A percentile compares a stretch with the other conserved stretches of the same genome.
phyloP scores from a whole-genome alignment of 768 basidiomycete species.

The Amanita subjunquillea region DNA sequence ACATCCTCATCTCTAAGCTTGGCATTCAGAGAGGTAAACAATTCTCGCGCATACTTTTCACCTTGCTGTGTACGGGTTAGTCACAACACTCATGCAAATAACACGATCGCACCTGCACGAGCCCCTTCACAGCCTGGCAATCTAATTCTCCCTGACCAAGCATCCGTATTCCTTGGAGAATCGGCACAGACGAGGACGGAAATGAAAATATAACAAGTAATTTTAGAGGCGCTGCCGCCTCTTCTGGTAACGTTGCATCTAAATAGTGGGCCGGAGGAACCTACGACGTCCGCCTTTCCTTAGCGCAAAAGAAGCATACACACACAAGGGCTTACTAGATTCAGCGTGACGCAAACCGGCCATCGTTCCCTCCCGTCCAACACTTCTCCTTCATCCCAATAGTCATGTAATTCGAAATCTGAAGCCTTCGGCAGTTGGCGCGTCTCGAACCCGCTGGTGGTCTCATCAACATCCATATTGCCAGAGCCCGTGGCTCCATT shows the following conservation, averaged over 20 bases:
- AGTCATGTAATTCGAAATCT: slow-evolving; percentile 83
- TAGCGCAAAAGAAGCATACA: not conserved
- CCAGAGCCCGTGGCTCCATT: slow-evolving; percentile 12
- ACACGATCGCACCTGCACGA: slow-evolving; percentile 39
- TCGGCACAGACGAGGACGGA: slow-evolving; percentile 22
- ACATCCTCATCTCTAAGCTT: slow-evolving; percentile 60
- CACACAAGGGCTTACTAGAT: slow-evolving; percentile 40
- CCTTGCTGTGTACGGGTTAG: slow-evolving; percentile 35
- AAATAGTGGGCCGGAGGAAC: slow-evolving; percentile 53
- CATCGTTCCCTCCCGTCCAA: slow-evolving; percentile 53
- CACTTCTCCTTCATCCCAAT: slow-evolving; percentile 76
- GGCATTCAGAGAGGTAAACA: slow-evolving; percentile 44
- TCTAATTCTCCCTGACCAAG: slow-evolving; percentile 54
- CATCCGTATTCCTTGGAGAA: slow-evolving; percentile 53
- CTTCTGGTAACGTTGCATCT: slow-evolving; percentile 67
- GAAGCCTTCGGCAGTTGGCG: slow-evolving; percentile 38
- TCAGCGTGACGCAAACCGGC: slow-evolving; percentile 73
- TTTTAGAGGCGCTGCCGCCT: slow-evolving; percentile 51
- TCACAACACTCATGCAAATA: not conserved
- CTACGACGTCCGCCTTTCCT: slow-evolving; percentile 20
- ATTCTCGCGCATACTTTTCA: slow-evolving; percentile 50
- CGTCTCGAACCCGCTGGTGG: slow-evolving; percentile 49
- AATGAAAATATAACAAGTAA: slow-evolving; percentile 63
- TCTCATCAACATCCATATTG: slow-evolving; percentile 50
- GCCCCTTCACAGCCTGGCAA: slow-evolving; percentile 31